phyloP scores from a whole-genome alignment of 345 rosid genomes.

The Carallia pectinifolia region DNA sequence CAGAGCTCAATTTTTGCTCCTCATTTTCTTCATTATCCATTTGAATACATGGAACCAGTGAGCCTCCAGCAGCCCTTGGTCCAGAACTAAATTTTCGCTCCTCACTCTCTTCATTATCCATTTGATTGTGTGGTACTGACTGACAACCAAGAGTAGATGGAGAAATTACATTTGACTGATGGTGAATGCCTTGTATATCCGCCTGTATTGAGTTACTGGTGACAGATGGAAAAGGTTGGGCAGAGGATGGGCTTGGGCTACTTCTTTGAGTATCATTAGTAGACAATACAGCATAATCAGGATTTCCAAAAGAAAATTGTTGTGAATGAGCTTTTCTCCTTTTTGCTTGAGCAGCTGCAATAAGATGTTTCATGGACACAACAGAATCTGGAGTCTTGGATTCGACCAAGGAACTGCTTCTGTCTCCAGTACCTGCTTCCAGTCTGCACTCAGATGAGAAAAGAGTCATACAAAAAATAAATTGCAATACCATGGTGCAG shows the following conservation, averaged over 20 bases:
- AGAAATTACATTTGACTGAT: slow-evolving; percentile 35
- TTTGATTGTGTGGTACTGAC: slow-evolving; percentile 34
- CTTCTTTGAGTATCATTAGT: slow-evolving; percentile 39
- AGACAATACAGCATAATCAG: slow-evolving; percentile 33
- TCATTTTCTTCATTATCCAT: slow-evolving; percentile 45
- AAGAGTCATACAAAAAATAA: slow-evolving; percentile 3
- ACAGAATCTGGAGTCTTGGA: slow-evolving; percentile 59
- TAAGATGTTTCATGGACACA: slow-evolving; percentile 75
- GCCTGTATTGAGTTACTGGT: slow-evolving; percentile 33
- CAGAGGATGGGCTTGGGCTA: slow-evolving; percentile 52
- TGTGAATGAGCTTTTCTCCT: slow-evolving; percentile 74
- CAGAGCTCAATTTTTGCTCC: slow-evolving; percentile 66
- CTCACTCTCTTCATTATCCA: slow-evolving; percentile 58
- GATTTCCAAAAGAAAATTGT: slow-evolving; percentile 42
- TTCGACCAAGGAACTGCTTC: slow-evolving; percentile 34
- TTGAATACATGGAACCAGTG: slow-evolving; percentile 29
- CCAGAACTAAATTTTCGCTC: slow-evolving; percentile 68
- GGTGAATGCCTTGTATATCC: slow-evolving; percentile 43
- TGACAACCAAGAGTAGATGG: slow-evolving; percentile 49
- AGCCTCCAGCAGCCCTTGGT: slow-evolving; percentile 53
- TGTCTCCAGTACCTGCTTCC: slow-evolving; percentile 42
- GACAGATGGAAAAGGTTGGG: slow-evolving; percentile 48
- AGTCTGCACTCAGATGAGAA: slow-evolving; percentile 33
- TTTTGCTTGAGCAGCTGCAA: slow-evolving; percentile 94
- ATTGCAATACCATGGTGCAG: slow-evolving; percentile 8